Conservation (phyloP, 2,329 filamentous ascomycete species). For the Elsinoe arachidis region DNA sequence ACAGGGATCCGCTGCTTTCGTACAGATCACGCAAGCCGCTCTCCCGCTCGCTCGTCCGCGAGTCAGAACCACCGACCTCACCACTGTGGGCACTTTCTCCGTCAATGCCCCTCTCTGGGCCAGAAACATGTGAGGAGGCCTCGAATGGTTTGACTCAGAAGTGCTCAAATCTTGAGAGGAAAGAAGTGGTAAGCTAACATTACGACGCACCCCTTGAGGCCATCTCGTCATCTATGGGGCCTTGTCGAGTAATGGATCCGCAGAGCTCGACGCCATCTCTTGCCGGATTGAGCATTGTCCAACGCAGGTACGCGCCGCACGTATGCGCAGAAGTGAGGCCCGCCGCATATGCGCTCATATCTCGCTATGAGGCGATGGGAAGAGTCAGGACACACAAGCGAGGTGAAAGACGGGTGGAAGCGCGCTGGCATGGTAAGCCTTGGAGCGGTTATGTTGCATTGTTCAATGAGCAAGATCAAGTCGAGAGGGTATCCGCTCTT, state of each 20-base stretch:
- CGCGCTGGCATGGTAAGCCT: not conserved
- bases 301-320: constrained; percentile 8
- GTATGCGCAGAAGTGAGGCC: not conserved
- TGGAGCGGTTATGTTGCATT: not conserved
- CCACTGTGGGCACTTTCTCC: not conserved
- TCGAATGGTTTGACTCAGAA: not conserved
- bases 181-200: not conserved
- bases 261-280: constrained; percentile 1
- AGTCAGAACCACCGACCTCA: not conserved
- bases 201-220: not conserved
- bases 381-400: constrained; percentile 2
- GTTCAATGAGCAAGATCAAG: not conserved
- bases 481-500: not conserved
- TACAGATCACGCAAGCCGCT: constrained; percentile 2
- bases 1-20: not conserved
- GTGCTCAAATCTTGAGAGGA: not conserved
- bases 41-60: not conserved
- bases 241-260: constrained; percentile 1
- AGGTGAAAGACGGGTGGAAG: not conserved
- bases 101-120: not conserved
- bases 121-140: not conserved
- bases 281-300: not conserved
- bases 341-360: not conserved
- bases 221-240: not conserved
- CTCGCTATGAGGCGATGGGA: not conserved